Evolutionary conservation across 2,329 filamentous ascomycete genomes (phyloP).

Genomic region (Zymoseptoria pseudotritici): DNA sequence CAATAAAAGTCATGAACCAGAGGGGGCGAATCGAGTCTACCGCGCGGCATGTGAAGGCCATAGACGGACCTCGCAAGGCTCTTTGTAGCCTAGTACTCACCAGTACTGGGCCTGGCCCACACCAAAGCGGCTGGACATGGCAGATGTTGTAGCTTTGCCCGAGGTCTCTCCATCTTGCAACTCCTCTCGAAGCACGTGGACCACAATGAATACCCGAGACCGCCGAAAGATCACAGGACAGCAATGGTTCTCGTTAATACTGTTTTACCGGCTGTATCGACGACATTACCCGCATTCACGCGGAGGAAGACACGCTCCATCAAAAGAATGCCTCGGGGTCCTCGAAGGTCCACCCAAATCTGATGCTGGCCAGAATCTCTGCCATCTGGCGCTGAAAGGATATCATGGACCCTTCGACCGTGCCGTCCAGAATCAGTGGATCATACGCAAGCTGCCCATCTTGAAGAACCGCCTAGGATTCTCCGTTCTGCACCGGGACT

Average conservation of each 20-base stretch:
- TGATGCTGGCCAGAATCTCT: not conserved
- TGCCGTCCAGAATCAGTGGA: not conserved
- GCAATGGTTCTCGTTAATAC: not conserved
- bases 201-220: not conserved
- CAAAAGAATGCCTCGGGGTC: too few relatives aligned
- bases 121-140: too few relatives aligned
- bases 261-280: not conserved
- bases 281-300: not conserved
- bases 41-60: too few relatives aligned
- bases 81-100: too few relatives aligned
- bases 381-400: not conserved
- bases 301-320: not conserved
- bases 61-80: too few relatives aligned
- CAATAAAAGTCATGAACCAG: too few relatives aligned
- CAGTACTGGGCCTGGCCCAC: too few relatives aligned
- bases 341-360: not conserved
- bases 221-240: not conserved
- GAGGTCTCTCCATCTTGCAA: too few relatives aligned
- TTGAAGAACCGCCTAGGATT: slow-evolving; percentile 2
- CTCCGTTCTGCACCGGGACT: not conserved
- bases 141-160: too few relatives aligned
- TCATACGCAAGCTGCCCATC: not conserved
- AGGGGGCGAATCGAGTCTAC: too few relatives aligned
- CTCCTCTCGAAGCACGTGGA: too few relatives aligned
- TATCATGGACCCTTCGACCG: not conserved